A percentile compares a stretch with the other conserved stretches of the same genome.
phyloP scores from a whole-genome alignment of 306 rosid species.

The Cucurbita ficifolia region DNA sequence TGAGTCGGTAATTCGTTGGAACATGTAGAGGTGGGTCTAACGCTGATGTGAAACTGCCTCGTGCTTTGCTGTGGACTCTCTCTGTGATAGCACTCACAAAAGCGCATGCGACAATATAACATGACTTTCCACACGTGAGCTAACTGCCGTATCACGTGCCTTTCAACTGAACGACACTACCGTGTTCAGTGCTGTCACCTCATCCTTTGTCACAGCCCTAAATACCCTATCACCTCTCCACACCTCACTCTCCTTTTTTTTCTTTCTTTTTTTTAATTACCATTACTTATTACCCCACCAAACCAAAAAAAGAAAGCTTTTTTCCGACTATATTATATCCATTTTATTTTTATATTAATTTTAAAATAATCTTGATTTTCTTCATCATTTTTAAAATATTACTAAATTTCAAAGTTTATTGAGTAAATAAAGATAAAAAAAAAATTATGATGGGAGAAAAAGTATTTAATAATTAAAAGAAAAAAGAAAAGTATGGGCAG shows the following conservation, averaged over 20 bases:
- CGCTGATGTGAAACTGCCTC: not conserved
- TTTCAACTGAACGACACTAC: not conserved
- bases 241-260: not conserved
- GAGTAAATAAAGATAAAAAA: too few species aligned
- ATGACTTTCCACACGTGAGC: slow-evolving; percentile 1
- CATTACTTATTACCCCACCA: not conserved
- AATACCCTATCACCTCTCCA: not conserved
- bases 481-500: not conserved
- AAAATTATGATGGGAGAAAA: too few species aligned
- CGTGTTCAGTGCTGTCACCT: not conserved
- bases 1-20: too few species aligned
- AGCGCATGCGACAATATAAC: not conserved
- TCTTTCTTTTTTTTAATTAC: not conserved
- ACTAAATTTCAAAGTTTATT: too few species aligned
- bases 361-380: not conserved
- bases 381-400: too few species aligned
- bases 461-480: not conserved
- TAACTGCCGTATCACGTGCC: slow-evolving; percentile 1
- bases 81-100: not conserved
- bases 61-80: not conserved
- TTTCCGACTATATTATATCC: not conserved
- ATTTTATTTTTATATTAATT: too few species aligned
- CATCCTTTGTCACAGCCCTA: not conserved
- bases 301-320: not conserved
- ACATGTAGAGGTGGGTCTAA: too few species aligned